Percentiles rank a stretch among this genome's conserved stretches.
Conservation (phyloP, 345 rosid species). For the Populus davidiana region DNA sequence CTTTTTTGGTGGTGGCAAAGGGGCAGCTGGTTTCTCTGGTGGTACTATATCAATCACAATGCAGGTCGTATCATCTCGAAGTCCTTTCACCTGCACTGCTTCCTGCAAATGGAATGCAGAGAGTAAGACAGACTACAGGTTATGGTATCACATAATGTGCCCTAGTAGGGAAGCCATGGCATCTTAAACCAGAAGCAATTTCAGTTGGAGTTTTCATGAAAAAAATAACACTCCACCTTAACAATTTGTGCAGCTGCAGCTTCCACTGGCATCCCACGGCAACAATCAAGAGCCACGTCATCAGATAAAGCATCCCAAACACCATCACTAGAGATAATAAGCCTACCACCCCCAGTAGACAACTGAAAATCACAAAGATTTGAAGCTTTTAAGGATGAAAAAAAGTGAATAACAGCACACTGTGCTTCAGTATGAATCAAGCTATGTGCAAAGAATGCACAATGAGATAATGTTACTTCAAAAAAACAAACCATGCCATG, state of each 20-base stretch:
- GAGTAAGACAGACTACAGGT: not conserved
- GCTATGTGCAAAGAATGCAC: not conserved
- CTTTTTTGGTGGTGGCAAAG: slow-evolving; percentile 66
- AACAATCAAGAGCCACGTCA: slow-evolving; percentile 80
- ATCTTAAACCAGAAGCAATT: not conserved
- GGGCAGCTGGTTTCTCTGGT: slow-evolving; percentile 69
- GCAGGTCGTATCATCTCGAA: slow-evolving; percentile 97
- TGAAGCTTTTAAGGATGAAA: not conserved
- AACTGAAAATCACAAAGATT: slow-evolving; percentile 50
- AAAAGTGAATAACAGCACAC: not conserved
- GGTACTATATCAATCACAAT: slow-evolving; percentile 89
- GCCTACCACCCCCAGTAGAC: slow-evolving; percentile 86
- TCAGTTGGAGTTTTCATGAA: not conserved
- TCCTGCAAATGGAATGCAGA: slow-evolving; percentile 51
- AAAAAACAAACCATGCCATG: not conserved
- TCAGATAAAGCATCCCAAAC: slow-evolving; percentile 95
- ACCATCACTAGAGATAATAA: slow-evolving; percentile 93
- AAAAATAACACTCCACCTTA: slow-evolving; percentile 45
- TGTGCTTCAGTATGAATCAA: not conserved
- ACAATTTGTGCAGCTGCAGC: slow-evolving; percentile 92
- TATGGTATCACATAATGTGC: slow-evolving; percentile 1
- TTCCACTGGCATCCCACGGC: slow-evolving; percentile 86
- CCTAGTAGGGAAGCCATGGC: not conserved
- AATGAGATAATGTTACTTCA: not conserved
- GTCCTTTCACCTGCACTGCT: slow-evolving; percentile 77